Base-by-base conservation (phyloP, 495 filamentous ascomycete genomes). In the Cladorrhinum samala region DNA sequence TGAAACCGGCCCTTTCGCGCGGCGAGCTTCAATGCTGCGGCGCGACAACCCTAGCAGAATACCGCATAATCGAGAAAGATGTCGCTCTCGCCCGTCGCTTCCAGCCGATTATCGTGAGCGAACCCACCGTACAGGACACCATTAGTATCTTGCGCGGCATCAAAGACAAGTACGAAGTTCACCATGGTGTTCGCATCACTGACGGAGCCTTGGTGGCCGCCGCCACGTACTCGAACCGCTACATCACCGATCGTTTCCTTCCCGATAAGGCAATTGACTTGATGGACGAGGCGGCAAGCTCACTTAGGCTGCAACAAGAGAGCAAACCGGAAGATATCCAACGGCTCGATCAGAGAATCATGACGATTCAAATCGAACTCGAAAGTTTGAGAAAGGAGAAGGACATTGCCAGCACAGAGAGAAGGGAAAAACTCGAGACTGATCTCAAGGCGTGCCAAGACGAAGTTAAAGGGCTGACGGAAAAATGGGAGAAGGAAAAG, bases 201-300 rank as follows among this genome's bases (percentile, higher is more conserved):
- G 93, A 97, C 64, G 87, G 83, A 18, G 91, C 93, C 11, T 75
- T 96, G 16, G 92, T 98, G 6, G 87, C 93, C 3, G 93, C 93
- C 16, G 92, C 93, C 8, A 87, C 87, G 0, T 87, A 91, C 66
- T 91, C 87, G 49, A 96, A 97, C 61, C 87, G 93, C 25, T 98
- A 98, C 62, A 93, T 98, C 56, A 95, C 89, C 40, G 91, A 96
- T 64, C 87, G 93, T 33, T 97, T 94, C 67, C 76, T 96, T 1
- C 92, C 93, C 1, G 92, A 96, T 68, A 96, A 97, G 63, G 93
- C 93, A 6, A 98, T 98, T 55, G 93, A 98, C 67, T 66, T 98
- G 46, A 89, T 98, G 57, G 93, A 98, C 64, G 93, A 97, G 70
- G 93, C 93, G 13, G 91, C 93, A 3, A 95, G 89, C 37, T 87